Base-by-base conservation (phyloP, 345 rosid species). In the Hevea brasiliensis region DNA sequence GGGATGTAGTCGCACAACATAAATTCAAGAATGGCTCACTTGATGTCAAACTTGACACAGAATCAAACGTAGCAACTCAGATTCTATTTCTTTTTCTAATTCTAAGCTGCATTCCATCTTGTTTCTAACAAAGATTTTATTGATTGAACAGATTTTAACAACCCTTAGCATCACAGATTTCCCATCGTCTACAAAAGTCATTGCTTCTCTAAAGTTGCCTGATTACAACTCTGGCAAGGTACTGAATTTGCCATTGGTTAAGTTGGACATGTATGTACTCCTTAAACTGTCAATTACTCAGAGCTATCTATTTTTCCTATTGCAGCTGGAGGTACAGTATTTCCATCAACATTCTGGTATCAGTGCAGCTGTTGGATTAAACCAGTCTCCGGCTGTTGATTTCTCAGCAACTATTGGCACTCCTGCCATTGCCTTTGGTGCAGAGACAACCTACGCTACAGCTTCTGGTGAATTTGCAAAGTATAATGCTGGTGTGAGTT, bases 371-470 rank as follows among this genome's bases (percentile, higher is more conserved):
- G 64, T 78, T 47, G 85, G 82, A 56, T 75, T 81, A 74, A 81
- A 83, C 63, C 77, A 71, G 71, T 80, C 81, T 63, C 89, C 89
- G 3, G 80, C 79, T 62, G 68, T 88, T 62, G 89, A 90, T 75
- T 27, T 90, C 53, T 83, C 90, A 5, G 88, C 88, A 42, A 81
- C 92, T 32, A 80, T 88, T 14, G 89, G 90, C 11, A 85, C 93
- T n/a, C 85, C 89, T 1, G 76, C 82, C 65, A 80, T 90, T 81
- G 88, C 92, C n/a, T 90, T 87, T 71, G 90, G 91, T 56, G 90
- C 86, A n/a, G 89, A 85, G 79, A 76, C 87, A 61, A 79, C 83
- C 75, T 88, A 84, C 65, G 51, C 62, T 51, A 78, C 91, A 6
- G 54, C 80, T 15, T 77, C 89, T 54, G 73, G 70, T 50, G 77